A percentile compares a stretch with the other conserved stretches of the same genome.
Conservation (phyloP, 768 basidiomycete species). For the Tulasnella sp. region DNA sequence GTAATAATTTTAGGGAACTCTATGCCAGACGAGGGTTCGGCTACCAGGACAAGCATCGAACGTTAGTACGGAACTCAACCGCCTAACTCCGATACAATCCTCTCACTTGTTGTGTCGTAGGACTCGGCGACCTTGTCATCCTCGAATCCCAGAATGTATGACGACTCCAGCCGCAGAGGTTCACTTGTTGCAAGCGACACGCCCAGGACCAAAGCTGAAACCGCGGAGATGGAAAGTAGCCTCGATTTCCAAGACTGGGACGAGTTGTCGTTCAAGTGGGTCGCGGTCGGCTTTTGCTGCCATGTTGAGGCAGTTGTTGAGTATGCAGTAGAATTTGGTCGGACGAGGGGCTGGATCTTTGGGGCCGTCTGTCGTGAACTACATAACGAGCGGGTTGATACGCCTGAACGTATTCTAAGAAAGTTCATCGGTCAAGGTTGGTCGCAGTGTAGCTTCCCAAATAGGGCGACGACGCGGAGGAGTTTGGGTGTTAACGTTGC, state of each 20-base stretch:
- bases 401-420: background rate
- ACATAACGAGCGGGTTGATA: background rate
- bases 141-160: background rate
- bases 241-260: background rate
- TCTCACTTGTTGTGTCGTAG: background rate
- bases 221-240: background rate
- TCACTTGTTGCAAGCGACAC: background rate
- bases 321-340: background rate
- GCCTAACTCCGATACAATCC: background rate
- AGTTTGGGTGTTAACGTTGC: background rate
- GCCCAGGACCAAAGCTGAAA: background rate
- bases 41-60: background rate
- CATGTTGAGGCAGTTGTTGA: background rate
- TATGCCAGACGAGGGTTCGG: background rate
- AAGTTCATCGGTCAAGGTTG: background rate
- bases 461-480: background rate
- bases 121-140: slow-evolving; percentile 6
- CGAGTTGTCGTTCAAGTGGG: background rate
- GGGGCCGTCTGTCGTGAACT: background rate
- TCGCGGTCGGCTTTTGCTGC: background rate
- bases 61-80: background rate
- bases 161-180: background rate
- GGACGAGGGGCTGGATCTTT: background rate
- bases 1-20: slow-evolving; percentile 3
- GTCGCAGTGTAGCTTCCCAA: background rate